Evolutionary conservation across 2,329 filamentous ascomycete species (phyloP), one percentile per base, ranked within the genome.

Genomic region (Phialophora tarda): DNA sequence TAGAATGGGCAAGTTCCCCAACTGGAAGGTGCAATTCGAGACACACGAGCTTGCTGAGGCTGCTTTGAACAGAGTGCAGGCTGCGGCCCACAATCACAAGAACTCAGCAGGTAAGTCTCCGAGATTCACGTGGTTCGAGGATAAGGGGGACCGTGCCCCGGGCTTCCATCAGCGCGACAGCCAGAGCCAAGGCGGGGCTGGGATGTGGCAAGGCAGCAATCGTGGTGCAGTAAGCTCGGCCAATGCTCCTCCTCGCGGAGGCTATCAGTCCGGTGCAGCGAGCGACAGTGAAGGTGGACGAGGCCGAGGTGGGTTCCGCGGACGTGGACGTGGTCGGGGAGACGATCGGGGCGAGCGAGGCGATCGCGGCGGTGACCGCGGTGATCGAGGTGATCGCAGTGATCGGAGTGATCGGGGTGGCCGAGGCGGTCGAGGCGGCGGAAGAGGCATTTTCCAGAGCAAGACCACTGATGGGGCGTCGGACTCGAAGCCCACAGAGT

Each of bases 1-100:
- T 54, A 80, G 81, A 71, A 83, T 82, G 74, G 78, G 86, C 63
- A 88, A 88, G 74, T 88, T 88, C 68, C 92, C 92, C 82, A 92
- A 92, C 82, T 93, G 90, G 80, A 91, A 97, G 58, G 92, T 92
- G 28, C 89, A 93, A 71, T 98, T 98, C 81, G 88, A 89, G 76
- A 91, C 85, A 2, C 76, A 83, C 2, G 90, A 96, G 72, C 91
- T 96, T 58, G 91, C 94, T 75, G 91, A 93, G 73, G 87, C 85
- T 38, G 92, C 93, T 38, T 85, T 97, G 74, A 86, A 88, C 50
- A 88, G 88, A 70, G 67, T 66, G 30, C 86, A 92, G 4, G 85
- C 89, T 14, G 91, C 95, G 51, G 84, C 89, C 73, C 94, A 93
- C 83, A 91, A 88, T 70, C 85, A 85, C 48, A 85, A 78, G 63